Evolutionary conservation across 2,329 filamentous ascomycete genomes (phyloP), one percentile per base, ranked within the genome.

Genomic region (Verticillium zaregamsianum): DNA sequence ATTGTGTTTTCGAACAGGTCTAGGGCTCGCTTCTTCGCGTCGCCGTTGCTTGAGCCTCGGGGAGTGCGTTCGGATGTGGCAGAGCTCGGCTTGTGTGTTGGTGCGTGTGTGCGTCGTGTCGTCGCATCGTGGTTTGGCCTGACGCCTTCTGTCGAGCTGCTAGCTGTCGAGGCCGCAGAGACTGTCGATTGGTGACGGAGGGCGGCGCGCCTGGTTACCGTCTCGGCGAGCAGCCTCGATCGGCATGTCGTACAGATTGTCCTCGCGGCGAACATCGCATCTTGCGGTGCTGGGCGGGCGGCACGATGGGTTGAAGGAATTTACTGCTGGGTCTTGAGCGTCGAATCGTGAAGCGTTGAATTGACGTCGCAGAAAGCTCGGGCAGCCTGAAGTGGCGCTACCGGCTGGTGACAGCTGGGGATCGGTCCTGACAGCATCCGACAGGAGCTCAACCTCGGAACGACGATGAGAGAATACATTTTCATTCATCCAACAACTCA

Each of bases 211-310:
- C 39, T 55, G 17, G 59, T 40, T 33, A 55, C 25, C 28, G 62
- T 57, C 37, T 54, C 45, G 32, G 60, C 57, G 37, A 65, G 52
- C 11, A 66, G 59, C 58, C 57, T 63, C 20, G 54, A 61, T 25
- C 64, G 69, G 65, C 75, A 78, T 67, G 70, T 72, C 64, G 69
- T 70, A 67, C 76, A 77, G 62, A 71, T 66, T 39, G 69, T 68
- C 61, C 74, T 68, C 61, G 76, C 70, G 60, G 72, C 66, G 65
- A 72, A 71, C 76, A 77, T 77, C 58, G 59, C 64, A 64, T 55
- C 25, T 55, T 49, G 45, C 23, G 45, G 45, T 23, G 45, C 45
- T 23, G 45, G 11, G 45, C 12, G 20, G 45, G n/a, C 45, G 11
- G 20, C 45, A 49, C 45, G 45, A 11, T 23, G 45, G 8, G 45